phyloP scores from a whole-genome alignment of 1,139 yeast genomes.

The Wickerhamiella pararugosa region DNA sequence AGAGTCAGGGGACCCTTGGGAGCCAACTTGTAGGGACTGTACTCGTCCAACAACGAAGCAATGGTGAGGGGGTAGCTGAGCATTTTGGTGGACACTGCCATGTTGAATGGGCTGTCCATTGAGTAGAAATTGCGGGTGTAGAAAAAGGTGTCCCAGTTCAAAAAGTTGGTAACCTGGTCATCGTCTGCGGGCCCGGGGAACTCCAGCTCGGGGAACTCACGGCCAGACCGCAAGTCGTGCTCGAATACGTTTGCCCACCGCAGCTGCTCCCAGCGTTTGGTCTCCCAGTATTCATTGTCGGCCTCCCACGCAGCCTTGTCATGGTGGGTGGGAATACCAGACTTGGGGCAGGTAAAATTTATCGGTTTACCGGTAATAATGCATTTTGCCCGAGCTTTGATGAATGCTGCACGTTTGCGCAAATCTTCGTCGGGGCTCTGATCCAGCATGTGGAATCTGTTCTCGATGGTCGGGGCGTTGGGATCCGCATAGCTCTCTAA shows the following conservation, averaged over 20 bases:
- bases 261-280: conserved; percentile 54
- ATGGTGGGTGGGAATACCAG: conserved; percentile 95
- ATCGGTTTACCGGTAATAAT: conserved; percentile 79
- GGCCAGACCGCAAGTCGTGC: conserved; percentile 86
- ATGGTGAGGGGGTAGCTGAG: conserved; percentile 86
- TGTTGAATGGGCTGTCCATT: conserved; percentile 91
- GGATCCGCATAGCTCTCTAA: conserved; percentile 13
- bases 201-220: conserved; percentile 88
- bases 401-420: conserved; percentile 81
- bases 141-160: conserved; percentile 84
- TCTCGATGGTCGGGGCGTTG: conserved; percentile 41
- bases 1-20: conserved; percentile 81
- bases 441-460: conserved; percentile 75
- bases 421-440: conserved; percentile 79
- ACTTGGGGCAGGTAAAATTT: conserved; percentile 74
- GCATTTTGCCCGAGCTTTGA: conserved; percentile 75
- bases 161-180: conserved; percentile 64
- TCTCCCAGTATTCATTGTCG: conserved; percentile 57
- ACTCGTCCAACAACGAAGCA: conserved; percentile 68
- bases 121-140: conserved; percentile 88
- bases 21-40: conserved; percentile 63
- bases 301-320: conserved; percentile 76
- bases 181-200: conserved; percentile 71
- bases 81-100: conserved; percentile 91
- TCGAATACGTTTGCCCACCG: conserved; percentile 83